These are phyloP conservation scores for Neocatenulostroma microsporum DNA, from an alignment of 2,329 filamentous ascomycete genomes.

Conservation along the genomic window DNA sequence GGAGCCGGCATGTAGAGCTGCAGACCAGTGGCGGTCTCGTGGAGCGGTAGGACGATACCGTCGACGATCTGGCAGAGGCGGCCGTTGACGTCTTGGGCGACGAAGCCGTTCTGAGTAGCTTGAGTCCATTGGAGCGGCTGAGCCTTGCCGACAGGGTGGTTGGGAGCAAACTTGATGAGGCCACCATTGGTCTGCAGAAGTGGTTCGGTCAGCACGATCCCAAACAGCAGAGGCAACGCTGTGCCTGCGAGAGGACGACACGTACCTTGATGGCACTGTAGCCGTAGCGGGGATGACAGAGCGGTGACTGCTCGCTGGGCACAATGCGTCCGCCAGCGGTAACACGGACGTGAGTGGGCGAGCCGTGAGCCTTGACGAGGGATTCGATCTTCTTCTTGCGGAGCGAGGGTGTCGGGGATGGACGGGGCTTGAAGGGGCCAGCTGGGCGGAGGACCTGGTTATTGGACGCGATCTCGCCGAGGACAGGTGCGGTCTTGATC, in stretches of 20 bases:
- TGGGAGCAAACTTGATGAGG: slow-evolving; percentile 32
- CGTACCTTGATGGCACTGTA: slow-evolving; percentile 32
- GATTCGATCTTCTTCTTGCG: slow-evolving; percentile 44
- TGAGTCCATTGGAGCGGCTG: slow-evolving; percentile 26
- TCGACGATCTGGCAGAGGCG: slow-evolving; percentile 33
- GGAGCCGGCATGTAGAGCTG: slow-evolving; percentile 31
- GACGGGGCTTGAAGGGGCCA: slow-evolving; percentile 21
- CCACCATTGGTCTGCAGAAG: slow-evolving; percentile 32
- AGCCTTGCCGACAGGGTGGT: slow-evolving; percentile 23
- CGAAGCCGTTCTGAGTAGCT: slow-evolving; percentile 29
- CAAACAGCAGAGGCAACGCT: too few species aligned
- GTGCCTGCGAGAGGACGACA: too few species aligned
- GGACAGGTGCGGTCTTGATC: slow-evolving; percentile 15
- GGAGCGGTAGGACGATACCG: slow-evolving; percentile 28
- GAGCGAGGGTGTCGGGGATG: slow-evolving; percentile 44
- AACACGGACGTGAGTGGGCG: slow-evolving; percentile 43
- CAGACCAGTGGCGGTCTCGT: slow-evolving; percentile 27
- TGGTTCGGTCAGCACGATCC: too few species aligned
- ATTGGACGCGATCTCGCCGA: slow-evolving; percentile 29
- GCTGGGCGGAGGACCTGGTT: slow-evolving; percentile 20
- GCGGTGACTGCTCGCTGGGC: slow-evolving; percentile 38
- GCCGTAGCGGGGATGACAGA: slow-evolving; percentile 32
- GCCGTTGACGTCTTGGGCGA: slow-evolving; percentile 30
- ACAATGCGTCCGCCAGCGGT: slow-evolving; percentile 47
- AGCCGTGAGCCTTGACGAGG: slow-evolving; percentile 46